Percentiles rank a stretch among this genome's conserved stretches.
These are phyloP conservation scores for Suhomyces wounanorum DNA, from an alignment of 1,139 yeast genomes.

Conservation along the genomic window DNA sequence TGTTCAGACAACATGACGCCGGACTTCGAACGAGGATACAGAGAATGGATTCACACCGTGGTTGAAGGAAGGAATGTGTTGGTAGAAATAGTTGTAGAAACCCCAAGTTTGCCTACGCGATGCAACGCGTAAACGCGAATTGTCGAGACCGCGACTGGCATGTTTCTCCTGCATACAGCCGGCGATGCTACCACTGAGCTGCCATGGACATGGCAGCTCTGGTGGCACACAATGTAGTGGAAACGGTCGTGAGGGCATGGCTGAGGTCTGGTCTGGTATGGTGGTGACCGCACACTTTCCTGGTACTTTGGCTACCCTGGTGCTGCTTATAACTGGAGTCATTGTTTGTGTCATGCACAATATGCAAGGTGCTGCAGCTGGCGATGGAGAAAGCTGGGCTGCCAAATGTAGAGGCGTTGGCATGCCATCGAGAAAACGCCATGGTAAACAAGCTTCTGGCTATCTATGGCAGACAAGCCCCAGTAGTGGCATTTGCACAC, in stretches of 20 bases:
- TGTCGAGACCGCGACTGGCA: conserved; percentile 7
- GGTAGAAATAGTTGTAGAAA: neutral
- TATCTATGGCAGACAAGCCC: neutral
- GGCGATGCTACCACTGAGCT: no score
- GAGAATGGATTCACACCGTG: neutral
- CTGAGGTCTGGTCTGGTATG: neutral
- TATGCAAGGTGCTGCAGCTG: neutral
- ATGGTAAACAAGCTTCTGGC: no score
- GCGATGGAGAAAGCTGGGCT: no score
- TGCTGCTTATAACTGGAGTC: neutral
- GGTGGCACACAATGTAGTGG: neutral
- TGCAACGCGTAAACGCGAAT: conserved; percentile 11
- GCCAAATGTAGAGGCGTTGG: no score
- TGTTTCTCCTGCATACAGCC: neutral
- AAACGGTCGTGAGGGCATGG: neutral
- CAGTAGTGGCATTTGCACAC: neutral
- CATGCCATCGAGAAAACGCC: no score
- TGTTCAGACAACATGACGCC: conserved; percentile 39
- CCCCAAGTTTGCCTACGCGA: neutral
- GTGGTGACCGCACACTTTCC: neutral
- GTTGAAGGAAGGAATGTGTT: neutral
- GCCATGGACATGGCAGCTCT: no score
- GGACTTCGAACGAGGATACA: neutral
- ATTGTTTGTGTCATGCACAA: neutral
- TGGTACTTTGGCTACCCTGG: neutral